Evolutionary conservation across 495 filamentous ascomycete species (phyloP), one percentile per base, ranked within the genome.

Genomic region (Lepraria neglecta): DNA sequence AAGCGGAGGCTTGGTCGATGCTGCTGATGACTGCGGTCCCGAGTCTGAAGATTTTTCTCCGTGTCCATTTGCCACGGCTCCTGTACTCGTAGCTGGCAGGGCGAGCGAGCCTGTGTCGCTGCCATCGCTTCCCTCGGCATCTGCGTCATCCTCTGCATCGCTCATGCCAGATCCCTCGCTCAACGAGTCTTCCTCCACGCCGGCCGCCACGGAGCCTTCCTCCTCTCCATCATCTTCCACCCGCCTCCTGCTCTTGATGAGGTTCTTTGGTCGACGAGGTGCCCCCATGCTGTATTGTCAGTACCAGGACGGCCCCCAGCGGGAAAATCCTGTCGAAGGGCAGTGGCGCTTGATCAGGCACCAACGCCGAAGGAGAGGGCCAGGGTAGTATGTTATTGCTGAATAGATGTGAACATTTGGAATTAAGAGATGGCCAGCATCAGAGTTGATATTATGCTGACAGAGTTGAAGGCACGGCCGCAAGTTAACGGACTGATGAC

Each of bases 151-250:
- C 50, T 88, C 86, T 33, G 86, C 85, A 60, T 91, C 88, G 69
- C 82, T 91, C 54, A 80, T 79, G 63, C 84, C 78, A 31, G 90
- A 91, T 40, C 83, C 87, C 68, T 94, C 90, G 69, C 87, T 92
- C 73, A 91, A 70, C 31, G 89, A 92, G 73, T 92, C 89, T 68
- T 95, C 88, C 43, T 89, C 88, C 27, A 87, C 66, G 38, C 87
- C 87, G 54, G 83, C 82, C 60, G 76, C 79, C 58, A 87, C 77
- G 50, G 79, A 82, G 58, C 82, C 83, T 63, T 85, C 87, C 60
- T 87, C 83, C 66, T 80, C 79, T 62, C 84, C 87, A 65, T 94
- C 90, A 65, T 95, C 90, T 68, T 91, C 89, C 61, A 87, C 78
- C 69, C 84, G 80, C 69, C 90, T 82, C 67, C 89, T 86, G 71